These are phyloP conservation scores for Dorcoceras hygrometricum DNA, from an alignment of 257 asterid species.

Conservation along the genomic window DNA sequence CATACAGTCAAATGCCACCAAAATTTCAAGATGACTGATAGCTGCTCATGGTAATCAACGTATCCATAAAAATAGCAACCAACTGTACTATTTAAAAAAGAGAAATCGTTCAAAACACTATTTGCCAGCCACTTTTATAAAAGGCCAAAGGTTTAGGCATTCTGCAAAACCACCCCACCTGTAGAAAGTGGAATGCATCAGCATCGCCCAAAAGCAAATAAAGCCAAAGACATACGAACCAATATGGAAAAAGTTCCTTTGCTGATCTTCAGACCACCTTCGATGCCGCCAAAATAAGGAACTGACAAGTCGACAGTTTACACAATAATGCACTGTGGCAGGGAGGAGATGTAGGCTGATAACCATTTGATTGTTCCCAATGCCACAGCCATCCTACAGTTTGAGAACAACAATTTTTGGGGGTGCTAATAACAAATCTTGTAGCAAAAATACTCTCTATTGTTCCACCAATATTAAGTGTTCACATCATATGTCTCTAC, in stretches of 20 bases:
- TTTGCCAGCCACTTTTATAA: slow-evolving; percentile 22
- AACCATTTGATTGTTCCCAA: slow-evolving; percentile 80
- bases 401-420: slow-evolving; percentile 63
- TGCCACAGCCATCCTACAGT: slow-evolving; percentile 94
- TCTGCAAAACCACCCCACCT: slow-evolving; percentile 62
- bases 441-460: slow-evolving; percentile 62
- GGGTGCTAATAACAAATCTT: slow-evolving; percentile 70
- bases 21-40: slow-evolving; percentile 17
- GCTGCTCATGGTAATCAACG: slow-evolving; percentile 18
- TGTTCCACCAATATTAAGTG: slow-evolving; percentile 75
- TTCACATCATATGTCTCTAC: slow-evolving; percentile 99
- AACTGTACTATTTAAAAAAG: slow-evolving; percentile 16
- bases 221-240: slow-evolving; percentile 96
- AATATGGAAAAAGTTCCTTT: slow-evolving; percentile 57
- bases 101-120: slow-evolving; percentile 27
- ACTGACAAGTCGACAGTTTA: slow-evolving; percentile 59
- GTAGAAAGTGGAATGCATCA: slow-evolving; percentile 66
- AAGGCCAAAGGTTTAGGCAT: slow-evolving; percentile 30
- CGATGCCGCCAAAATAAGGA: slow-evolving; percentile 59
- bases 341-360: slow-evolving; percentile 68
- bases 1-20: slow-evolving; percentile 39
- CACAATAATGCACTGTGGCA: slow-evolving; percentile 85
- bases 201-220: slow-evolving; percentile 57
- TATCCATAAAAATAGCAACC: slow-evolving; percentile 18
- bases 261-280: slow-evolving; percentile 53